These are phyloP conservation scores for Warburgia ugandensis DNA, from an alignment of 164 flowering plant species.

Conservation along the genomic window DNA sequence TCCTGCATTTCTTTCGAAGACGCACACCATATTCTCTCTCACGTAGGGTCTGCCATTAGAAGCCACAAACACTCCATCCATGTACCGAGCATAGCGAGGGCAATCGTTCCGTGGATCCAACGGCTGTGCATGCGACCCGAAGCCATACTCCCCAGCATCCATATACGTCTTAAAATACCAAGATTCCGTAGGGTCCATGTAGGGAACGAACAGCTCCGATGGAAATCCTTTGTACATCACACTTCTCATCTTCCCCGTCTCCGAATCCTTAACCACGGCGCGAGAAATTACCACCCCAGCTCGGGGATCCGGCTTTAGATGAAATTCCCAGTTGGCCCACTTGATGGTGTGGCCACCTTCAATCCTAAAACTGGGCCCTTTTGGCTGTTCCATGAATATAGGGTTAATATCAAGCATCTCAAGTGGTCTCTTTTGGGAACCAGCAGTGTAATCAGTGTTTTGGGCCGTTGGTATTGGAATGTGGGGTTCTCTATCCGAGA, in stretches of 20 bases:
- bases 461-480: conserved; percentile 41
- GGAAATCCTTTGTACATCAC: conserved; percentile 67
- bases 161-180: conserved; percentile 68
- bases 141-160: conserved; percentile 74
- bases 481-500: conserved; percentile 24
- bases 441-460: conserved; percentile 38
- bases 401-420: conserved; percentile 34
- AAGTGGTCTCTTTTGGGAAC: not conserved
- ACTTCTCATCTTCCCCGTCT: conserved; percentile 35
- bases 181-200: conserved; percentile 55
- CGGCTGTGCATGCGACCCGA: conserved; percentile 43
- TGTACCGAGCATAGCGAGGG: conserved; percentile 45
- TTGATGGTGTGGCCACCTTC: conserved; percentile 40
- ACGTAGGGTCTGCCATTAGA: conserved; percentile 47
- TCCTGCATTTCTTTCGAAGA: conserved; percentile 58
- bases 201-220: conserved; percentile 71
- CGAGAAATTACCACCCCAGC: conserved; percentile 57
- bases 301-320: conserved; percentile 46
- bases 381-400: conserved; percentile 55
- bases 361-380: conserved; percentile 44
- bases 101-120: conserved; percentile 65
- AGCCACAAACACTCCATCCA: conserved; percentile 49
- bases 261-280: conserved; percentile 47
- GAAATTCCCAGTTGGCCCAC: conserved; percentile 80
- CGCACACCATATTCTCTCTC: conserved; percentile 38